Conservation (phyloP, 306 rosid species). For the Fragaria ananassa region DNA sequence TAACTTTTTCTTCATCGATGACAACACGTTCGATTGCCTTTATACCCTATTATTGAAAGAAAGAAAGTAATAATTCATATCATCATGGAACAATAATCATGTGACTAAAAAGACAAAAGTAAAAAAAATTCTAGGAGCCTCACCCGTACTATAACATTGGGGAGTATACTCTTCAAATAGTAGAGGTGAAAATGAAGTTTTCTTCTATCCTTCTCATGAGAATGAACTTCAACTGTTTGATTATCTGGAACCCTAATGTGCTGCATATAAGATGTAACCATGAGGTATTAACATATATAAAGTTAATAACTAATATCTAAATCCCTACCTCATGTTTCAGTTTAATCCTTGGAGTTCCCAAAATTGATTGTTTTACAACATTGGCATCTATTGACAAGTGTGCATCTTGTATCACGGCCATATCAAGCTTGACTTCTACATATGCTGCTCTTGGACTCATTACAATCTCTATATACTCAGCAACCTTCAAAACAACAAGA, state of each 20-base stretch:
- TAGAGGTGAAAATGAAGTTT: slow-evolving; percentile 72
- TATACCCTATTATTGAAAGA: slow-evolving; percentile 66
- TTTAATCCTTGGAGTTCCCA: slow-evolving; percentile 60
- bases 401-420: slow-evolving; percentile 61
- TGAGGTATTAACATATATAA: slow-evolving; percentile 27
- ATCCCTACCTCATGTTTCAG: slow-evolving; percentile 71
- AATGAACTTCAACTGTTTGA: slow-evolving; percentile 58
- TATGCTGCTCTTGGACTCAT: slow-evolving; percentile 53
- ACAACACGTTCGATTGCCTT: slow-evolving; percentile 74
- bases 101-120: background rate
- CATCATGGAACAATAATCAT: slow-evolving; percentile 18
- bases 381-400: slow-evolving; percentile 64
- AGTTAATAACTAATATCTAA: slow-evolving; percentile 17
- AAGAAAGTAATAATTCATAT: slow-evolving; percentile 13
- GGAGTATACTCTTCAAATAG: slow-evolving; percentile 63
- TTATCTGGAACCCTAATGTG: slow-evolving; percentile 60
- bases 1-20: slow-evolving; percentile 48
- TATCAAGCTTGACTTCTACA: slow-evolving; percentile 62
- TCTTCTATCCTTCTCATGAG: slow-evolving; percentile 55
- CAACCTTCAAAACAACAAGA: slow-evolving; percentile 48
- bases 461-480: slow-evolving; percentile 64
- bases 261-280: slow-evolving; percentile 44
- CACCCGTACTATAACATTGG: slow-evolving; percentile 74
- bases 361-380: slow-evolving; percentile 66
- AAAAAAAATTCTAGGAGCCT: slow-evolving; percentile 1